Percentiles rank a stretch among this genome's conserved stretches.
phyloP scores from a whole-genome alignment of 768 basidiomycete genomes.

The Russula sp. region DNA sequence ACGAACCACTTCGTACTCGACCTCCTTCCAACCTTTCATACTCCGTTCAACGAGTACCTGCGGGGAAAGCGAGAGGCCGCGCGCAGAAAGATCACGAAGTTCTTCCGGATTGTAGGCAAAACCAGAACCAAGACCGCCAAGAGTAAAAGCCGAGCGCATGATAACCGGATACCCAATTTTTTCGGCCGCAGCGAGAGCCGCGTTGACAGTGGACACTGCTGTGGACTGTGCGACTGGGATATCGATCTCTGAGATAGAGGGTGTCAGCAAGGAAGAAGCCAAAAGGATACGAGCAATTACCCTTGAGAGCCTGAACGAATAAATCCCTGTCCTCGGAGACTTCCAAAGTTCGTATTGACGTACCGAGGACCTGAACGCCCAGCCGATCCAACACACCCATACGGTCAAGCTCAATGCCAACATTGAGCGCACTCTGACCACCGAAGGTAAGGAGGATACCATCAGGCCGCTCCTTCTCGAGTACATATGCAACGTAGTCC shows the following conservation, averaged over 20 bases:
- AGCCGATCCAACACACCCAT: conserved; percentile 55
- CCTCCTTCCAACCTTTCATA: conserved; percentile 99
- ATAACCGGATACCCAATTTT: conserved; percentile 97
- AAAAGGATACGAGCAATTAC: conserved; percentile 67
- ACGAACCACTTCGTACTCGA: conserved; percentile 98
- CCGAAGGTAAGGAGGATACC: conserved; percentile 97
- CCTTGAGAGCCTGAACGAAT: conserved; percentile 85
- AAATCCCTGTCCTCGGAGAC: conserved; percentile 71
- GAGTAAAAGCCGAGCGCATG: conserved; percentile 92
- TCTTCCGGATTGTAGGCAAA: conserved; percentile 96
- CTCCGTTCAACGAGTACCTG: conserved; percentile 96
- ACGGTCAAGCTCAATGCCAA: conserved; percentile 86
- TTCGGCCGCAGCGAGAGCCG: conserved; percentile 87
- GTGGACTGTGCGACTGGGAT: conserved; percentile 66
- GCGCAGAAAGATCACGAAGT: conserved; percentile 90
- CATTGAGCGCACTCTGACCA: conserved; percentile 96
- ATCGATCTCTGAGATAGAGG: conserved; percentile 47
- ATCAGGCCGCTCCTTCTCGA: conserved; percentile 98
- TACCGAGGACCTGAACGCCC: conserved; percentile 91
- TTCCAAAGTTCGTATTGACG: conserved; percentile 82
- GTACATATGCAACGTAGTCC: conserved; percentile 97
- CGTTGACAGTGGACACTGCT: conserved; percentile 94
- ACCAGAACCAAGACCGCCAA: conserved; percentile 97
- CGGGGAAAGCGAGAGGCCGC: conserved; percentile 84
- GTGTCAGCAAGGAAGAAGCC: conserved; percentile 76